Base-by-base conservation (phyloP, 73 alveolate genomes). In the Paramecium octaurelia region DNA sequence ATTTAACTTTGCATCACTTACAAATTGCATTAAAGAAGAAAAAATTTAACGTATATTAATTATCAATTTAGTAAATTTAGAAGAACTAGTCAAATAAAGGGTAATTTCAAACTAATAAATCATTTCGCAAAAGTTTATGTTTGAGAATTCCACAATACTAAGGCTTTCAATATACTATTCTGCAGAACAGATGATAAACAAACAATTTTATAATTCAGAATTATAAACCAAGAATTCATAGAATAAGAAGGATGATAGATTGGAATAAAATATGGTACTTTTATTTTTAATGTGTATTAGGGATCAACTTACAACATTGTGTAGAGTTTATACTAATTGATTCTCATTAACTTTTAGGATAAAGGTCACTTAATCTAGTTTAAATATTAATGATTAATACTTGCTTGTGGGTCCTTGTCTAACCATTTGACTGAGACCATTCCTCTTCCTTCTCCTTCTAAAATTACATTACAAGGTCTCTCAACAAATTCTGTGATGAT, bases 361-460 rank as follows among this genome's bases (percentile, higher is more conserved):
- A 7, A 64, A 64, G 9, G 84, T 64, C 46, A 64, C 84, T 12
- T 9, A 24, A 64, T 3, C 84, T 64, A 27, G 31, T 64, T 12
- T 64, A 64, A 3, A 10, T 1, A 54, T 54, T 1, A 18, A 18
- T 4, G 5, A 54, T 54, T 48, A 18, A 18, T 54, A 54, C 69
- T 54, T 23, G 42, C 84, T 64, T 21, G 31, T 64, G 42, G 46
- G 31, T 64, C 50, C 8, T 64, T 12, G 24, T 64, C 42, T 27
- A 64, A 7, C 87, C 87, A 73, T 38, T 73, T 73, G 20, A 73
- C 87, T 34, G 87, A 10, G n/a, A 73, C 7, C 87, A 73, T 73
- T 34, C 87, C 87, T 73, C 87, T 73, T 36, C 87, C 87, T 36
- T 73, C 91, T 1, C 91, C 75, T 42, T 42, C 75, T 48, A 80